Evolutionary conservation across 1,284 basidiomycete species (phyloP).

Genomic region (Leucoagaricus sp.): DNA sequence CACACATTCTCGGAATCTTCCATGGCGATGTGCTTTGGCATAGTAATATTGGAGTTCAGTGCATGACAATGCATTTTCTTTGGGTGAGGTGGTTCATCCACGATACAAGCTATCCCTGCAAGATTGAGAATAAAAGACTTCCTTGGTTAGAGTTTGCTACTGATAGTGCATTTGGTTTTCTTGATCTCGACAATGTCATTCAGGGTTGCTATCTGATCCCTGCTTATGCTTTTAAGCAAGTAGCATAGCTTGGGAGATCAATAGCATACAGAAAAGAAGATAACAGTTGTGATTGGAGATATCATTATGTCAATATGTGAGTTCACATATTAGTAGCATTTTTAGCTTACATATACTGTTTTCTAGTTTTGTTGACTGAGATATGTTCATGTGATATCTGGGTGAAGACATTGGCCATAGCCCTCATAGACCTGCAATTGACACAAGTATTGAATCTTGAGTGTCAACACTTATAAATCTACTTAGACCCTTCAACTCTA

Average conservation of each 20-base stretch:
- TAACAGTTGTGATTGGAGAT: constrained; percentile 25
- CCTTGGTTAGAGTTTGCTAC: constrained; percentile 22
- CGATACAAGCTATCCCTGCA: constrained; percentile 17
- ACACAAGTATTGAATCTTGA: too few relatives aligned
- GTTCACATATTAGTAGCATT: constrained; percentile 13
- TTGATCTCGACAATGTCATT: constrained; percentile 35
- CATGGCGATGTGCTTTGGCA: constrained; percentile 15
- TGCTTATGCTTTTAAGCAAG: constrained; percentile 26
- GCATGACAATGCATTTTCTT: constrained; percentile 29
- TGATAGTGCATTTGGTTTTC: constrained; percentile 35
- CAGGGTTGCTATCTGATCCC: constrained; percentile 35
- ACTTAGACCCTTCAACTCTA: too few relatives aligned
- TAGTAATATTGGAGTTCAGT: not conserved
- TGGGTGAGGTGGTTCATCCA: constrained; percentile 36
- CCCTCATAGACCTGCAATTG: too few relatives aligned
- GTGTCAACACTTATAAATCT: too few relatives aligned
- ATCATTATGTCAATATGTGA: constrained; percentile 37
- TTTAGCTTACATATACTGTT: not conserved
- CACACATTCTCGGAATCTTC: constrained; percentile 20
- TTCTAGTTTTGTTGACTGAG: constrained; percentile 32
- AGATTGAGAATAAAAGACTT: constrained; percentile 24
- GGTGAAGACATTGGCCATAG: constrained; percentile 30
- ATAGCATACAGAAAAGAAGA: constrained; percentile 22
- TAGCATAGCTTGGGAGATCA: constrained; percentile 24
- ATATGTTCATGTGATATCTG: constrained; percentile 33